Evolutionary conservation across 306 rosid species (phyloP).

Genomic region (Cicer judaicum): DNA sequence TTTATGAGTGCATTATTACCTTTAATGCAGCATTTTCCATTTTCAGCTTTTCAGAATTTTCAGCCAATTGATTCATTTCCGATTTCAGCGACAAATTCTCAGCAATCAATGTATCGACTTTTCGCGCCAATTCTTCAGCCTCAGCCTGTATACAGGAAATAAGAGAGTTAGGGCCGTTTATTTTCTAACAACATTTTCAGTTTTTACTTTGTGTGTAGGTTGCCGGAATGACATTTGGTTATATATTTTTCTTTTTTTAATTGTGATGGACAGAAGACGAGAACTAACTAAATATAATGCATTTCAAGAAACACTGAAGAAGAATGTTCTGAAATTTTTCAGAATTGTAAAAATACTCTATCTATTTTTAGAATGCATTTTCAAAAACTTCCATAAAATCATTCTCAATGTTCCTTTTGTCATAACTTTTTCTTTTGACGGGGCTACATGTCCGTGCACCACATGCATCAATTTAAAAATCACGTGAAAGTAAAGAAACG

Average conservation of each 20-base stretch:
- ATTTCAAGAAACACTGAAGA: too few species aligned
- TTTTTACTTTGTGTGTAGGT: too few species aligned
- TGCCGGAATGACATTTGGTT: too few species aligned
- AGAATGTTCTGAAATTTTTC: too few species aligned
- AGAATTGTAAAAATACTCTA: too few species aligned
- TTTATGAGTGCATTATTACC: constrained; percentile 52
- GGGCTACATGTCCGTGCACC: constrained; percentile 8
- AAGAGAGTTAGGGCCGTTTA: constrained; percentile 17
- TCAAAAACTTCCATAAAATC: too few species aligned
- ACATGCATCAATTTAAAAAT: background rate
- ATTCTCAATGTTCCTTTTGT: background rate
- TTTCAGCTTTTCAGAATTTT: constrained; percentile 72
- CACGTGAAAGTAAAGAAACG: background rate
- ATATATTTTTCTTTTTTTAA: too few species aligned
- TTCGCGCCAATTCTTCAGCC: constrained; percentile 76
- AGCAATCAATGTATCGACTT: constrained; percentile 67
- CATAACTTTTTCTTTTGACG: background rate
- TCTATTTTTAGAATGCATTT: too few species aligned
- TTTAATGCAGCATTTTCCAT: constrained; percentile 69
- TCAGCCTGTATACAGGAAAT: constrained; percentile 67
- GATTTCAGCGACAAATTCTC: constrained; percentile 70
- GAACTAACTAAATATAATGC: too few species aligned
- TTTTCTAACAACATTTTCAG: too few species aligned
- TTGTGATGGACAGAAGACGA: too few species aligned
- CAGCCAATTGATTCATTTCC: constrained; percentile 66